These are phyloP conservation scores for Trematosphaeria pertusa DNA, from an alignment of 2,329 filamentous ascomycete species.

Conservation along the genomic window DNA sequence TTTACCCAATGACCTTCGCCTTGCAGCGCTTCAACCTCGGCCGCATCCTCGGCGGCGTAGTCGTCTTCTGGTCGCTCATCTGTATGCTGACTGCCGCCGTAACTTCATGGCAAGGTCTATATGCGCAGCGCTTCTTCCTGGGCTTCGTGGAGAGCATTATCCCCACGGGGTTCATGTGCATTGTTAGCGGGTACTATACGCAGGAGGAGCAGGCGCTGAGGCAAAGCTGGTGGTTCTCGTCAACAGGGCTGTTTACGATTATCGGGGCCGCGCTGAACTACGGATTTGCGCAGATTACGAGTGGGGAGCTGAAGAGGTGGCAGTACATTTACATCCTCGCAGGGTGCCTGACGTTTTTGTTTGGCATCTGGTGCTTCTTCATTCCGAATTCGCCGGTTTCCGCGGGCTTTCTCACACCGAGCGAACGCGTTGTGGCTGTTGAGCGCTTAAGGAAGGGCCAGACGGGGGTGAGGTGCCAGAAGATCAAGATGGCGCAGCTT, in stretches of 20 bases:
- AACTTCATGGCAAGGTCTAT: slow-evolving; percentile 68
- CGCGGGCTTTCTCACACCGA: slow-evolving; percentile 71
- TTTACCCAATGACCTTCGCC: slow-evolving; percentile 76
- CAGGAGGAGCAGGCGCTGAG: slow-evolving; percentile 57
- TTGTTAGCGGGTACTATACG: slow-evolving; percentile 53
- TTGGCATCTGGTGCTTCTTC: slow-evolving; percentile 71
- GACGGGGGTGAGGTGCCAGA: slow-evolving; percentile 60
- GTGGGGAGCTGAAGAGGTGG: slow-evolving; percentile 59
- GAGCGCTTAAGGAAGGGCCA: slow-evolving; percentile 56
- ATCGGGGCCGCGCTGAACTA: slow-evolving; percentile 43
- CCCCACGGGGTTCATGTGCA: slow-evolving; percentile 64
- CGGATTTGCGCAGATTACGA: slow-evolving; percentile 47
- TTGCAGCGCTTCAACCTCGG: slow-evolving; percentile 72
- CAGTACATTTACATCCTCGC: slow-evolving; percentile 73
- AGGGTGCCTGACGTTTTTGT: slow-evolving; percentile 61
- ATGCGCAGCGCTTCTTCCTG: slow-evolving; percentile 61
- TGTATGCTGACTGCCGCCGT: slow-evolving; percentile 75
- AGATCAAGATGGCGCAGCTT: slow-evolving; percentile 61
- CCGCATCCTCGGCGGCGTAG: slow-evolving; percentile 67
- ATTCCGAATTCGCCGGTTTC: slow-evolving; percentile 70
- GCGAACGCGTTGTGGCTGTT: slow-evolving; percentile 65
- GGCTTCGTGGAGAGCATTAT: slow-evolving; percentile 64
- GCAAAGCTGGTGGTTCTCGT: slow-evolving; percentile 71
- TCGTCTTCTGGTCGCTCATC: slow-evolving; percentile 70
- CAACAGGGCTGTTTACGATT: slow-evolving; percentile 52